Percentiles rank a stretch among this genome's conserved stretches.
Conservation (phyloP, 2,329 filamentous ascomycete genomes). For the Colletotrichum cereale region DNA sequence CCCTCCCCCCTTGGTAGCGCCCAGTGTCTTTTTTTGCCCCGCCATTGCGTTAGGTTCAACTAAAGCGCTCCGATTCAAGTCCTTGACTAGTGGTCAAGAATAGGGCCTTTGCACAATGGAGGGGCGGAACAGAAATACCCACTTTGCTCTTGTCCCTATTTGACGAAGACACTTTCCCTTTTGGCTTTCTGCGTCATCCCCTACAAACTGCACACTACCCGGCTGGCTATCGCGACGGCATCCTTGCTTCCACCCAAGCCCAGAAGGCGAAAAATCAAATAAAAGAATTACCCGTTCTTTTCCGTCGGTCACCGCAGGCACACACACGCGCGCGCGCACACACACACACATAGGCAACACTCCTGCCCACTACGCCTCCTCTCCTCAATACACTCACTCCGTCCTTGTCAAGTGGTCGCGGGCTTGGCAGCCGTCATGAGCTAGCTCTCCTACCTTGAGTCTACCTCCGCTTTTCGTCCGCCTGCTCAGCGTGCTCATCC, state of each 20-base stretch:
- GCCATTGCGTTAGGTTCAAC: constrained; percentile 25
- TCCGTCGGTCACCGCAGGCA: constrained; percentile 25
- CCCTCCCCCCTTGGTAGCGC: neutral
- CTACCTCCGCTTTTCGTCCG: constrained; percentile 37
- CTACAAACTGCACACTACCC: constrained; percentile 21
- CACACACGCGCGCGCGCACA: neutral
- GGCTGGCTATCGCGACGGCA: constrained; percentile 32
- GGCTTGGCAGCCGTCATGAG: constrained; percentile 56
- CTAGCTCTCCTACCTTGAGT: constrained; percentile 43
- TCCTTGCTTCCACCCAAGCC: constrained; percentile 32
- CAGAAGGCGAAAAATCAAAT: constrained; percentile 16
- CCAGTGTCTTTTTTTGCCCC: constrained; percentile 21
- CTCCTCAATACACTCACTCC: constrained; percentile 7
- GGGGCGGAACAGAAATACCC: constrained; percentile 39
- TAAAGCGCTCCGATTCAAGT: constrained; percentile 24
- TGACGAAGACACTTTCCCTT: constrained; percentile 28
- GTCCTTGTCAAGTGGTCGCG: constrained; percentile 21
- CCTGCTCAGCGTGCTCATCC: constrained; percentile 27
- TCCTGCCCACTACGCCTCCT: constrained; percentile 21
- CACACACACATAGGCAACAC: constrained; percentile 13
- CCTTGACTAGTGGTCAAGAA: constrained; percentile 32
- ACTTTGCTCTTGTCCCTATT: constrained; percentile 26
- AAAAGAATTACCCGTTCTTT: constrained; percentile 34
- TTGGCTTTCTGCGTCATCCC: constrained; percentile 33
- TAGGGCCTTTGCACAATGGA: constrained; percentile 9